Conservation (phyloP, 202 grass and related monocot species). For the Elaeis oleifera region DNA sequence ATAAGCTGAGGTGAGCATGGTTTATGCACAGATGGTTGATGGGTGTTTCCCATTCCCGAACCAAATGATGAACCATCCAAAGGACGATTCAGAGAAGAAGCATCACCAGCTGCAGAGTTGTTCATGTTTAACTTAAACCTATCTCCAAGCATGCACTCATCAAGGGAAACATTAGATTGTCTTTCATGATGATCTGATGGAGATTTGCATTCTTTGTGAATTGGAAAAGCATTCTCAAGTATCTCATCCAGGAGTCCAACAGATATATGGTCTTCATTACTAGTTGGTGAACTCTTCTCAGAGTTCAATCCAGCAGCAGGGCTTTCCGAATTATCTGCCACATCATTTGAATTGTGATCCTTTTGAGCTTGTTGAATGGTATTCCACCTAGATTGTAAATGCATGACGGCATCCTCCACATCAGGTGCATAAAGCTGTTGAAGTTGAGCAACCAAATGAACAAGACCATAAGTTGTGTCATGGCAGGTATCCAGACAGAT, state of each 20-base stretch:
- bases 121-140: slow-evolving; percentile 27
- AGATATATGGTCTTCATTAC: slow-evolving; percentile 34
- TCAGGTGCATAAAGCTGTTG: slow-evolving; percentile 87
- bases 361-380: slow-evolving; percentile 51
- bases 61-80: slow-evolving; percentile 24
- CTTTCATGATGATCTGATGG: slow-evolving; percentile 21
- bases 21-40: slow-evolving; percentile 23
- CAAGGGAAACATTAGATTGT: slow-evolving; percentile 28
- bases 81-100: slow-evolving; percentile 10
- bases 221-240: slow-evolving; percentile 73
- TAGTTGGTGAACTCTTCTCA: slow-evolving; percentile 17
- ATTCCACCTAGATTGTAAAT: slow-evolving; percentile 99
- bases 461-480: slow-evolving; percentile 73
- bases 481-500: slow-evolving; percentile 66
- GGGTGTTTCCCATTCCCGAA: slow-evolving; percentile 17
- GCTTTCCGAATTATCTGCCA: slow-evolving; percentile 41
- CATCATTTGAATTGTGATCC: slow-evolving; percentile 32
- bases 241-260: slow-evolving; percentile 88
- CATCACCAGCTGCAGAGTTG: slow-evolving; percentile 7
- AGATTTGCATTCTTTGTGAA: slow-evolving; percentile 17
- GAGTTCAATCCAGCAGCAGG: slow-evolving; percentile 23
- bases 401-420: slow-evolving; percentile 70
- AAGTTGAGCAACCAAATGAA: slow-evolving; percentile 61
- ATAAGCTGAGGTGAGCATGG: slow-evolving; percentile 52
- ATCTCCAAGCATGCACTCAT: slow-evolving; percentile 38